Base-by-base conservation (phyloP, 1,284 basidiomycete genomes). In the Omphalotus olearius region DNA sequence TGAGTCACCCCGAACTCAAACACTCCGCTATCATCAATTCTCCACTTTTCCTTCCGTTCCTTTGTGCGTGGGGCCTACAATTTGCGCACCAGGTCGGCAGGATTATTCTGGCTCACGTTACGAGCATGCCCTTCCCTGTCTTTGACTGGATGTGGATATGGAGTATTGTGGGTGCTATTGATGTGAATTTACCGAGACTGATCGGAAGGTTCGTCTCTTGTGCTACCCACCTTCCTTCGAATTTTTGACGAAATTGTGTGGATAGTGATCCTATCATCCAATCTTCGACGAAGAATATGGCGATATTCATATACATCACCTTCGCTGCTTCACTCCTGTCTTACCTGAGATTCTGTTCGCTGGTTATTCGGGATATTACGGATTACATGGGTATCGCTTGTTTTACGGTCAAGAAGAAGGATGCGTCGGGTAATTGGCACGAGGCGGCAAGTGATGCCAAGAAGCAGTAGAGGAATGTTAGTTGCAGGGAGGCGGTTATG, bases 91-190 rank as follows among this genome's bases (percentile, higher is more conserved):
- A 88, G 62, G 95, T 98, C 41, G 92, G 93, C 35, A 76, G 90
- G 59, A 89, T 98, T 71, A 98, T 98, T 64, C 72, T 98, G 33
- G 92, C 94, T 0, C 96, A 99, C 68, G 85, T 98, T 38, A 95
- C 93, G 47, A 84, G 83, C 58, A 77, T 80, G 37, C 74, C 83
- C 5, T 97, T 98, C 74, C 95, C 95, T 0, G 78, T 80, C 66
- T 94, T 88, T 83, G 92, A 97, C 67, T 79, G 82, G 59, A 81
- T 93, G 65, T 93, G 93, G 83, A 66, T 93, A 7, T 91, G 88
- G 83, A 90, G 83, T 56, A 66, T 85, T 4, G 63, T 93, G 11
- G 87, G 86, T 3, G 88, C 88, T 0, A 51, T 93, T 23, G 96
- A 99, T 65, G 93, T 90, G 7, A 91, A 93, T 66, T 66, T 91